Evolutionary conservation across 2,329 filamentous ascomycete genomes (phyloP), one percentile per base, ranked within the genome.

Genomic region (Cladosporium sp.): DNA sequence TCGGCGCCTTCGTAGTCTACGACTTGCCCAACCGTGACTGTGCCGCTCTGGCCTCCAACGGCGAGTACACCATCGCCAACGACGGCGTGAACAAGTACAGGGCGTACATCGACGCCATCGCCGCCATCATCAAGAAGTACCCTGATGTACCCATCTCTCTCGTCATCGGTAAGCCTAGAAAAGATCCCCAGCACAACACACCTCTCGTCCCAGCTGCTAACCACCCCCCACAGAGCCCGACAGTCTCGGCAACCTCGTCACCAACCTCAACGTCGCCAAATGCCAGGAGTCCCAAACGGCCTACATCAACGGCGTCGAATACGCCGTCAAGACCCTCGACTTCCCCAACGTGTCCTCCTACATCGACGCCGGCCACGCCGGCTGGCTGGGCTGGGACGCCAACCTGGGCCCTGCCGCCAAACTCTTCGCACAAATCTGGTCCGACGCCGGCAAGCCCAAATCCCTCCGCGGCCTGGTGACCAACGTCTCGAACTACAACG

Each of bases 11-110:
- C 62, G 86, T 89, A 63, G 84, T 89, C 63, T 89, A 89, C 75
- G 84, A 89, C 73, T 77, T 89, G 14, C 87, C 87, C 53, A 86
- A 88, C 70, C 84, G 86, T 73, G 87, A 89, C 73, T 89, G 87
- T 72, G 83, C 86, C 16, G 87, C 87, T 58, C 79, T 85, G 70
- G 86, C 86, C 16, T 88, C 86, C 68, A 88, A 88, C 72, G 86
- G 87, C 66, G 86, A 89, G 75, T 83, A 86, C 54, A 77, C 80
- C 23, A 84, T 88, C 65, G 85, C 83, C 66, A 76, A 88, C 64
- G 76, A 83, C 59, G 79, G 83, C 23, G 76, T 80, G 34, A 79
- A 77, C 43, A 80, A 83, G 34, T 86, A 86, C 76, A 82, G 84
- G 72, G 77, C 79, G 25, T 86, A 85, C 70, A 84, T 86, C 66